Base-by-base conservation (phyloP, 1,284 basidiomycete genomes). In the Puccinia coronata region DNA sequence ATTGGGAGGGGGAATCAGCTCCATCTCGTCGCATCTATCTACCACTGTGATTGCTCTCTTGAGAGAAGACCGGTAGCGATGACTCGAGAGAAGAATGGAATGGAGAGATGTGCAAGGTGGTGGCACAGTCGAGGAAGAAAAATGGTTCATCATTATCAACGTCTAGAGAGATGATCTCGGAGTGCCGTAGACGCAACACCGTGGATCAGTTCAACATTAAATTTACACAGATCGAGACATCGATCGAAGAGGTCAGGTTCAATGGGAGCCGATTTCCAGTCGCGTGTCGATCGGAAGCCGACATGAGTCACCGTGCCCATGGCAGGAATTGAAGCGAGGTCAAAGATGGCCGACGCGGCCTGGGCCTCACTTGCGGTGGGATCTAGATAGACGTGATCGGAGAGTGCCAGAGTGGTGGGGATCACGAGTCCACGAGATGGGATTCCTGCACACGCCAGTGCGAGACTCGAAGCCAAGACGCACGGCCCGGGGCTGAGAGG, bases 241-340 rank as follows among this genome's bases (percentile, higher is more conserved):
- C 25, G 53, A 47, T 59, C 53, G 39, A 75, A 75, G 5, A 25
- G 28, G 11, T 61, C 12, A n/a, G 39, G 20, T 34, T 63, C 73
- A 23, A 75, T 75, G 23, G 53, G 41, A 36, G 53, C 53, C 1
- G 57, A 41, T 57, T 75, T 39, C 55, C 53, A 75, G 36, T 75
- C 73, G n/a, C 41, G 25, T 23, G 51, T 57, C 39, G 73, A 59
- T 9, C 73, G 53, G 41, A 75, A 75, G 43, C 31, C 31, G 36
- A 61, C 31, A 75, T 75, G 73, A 16, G 73, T 75, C 31, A 75
- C 73, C 0, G 73, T 59, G 36, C 55, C 53, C 53, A 75, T 75
- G 20, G 73, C 53, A 20, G 55, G 51, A 49, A 74, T 55, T 9
- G 36, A 34, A 14, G 72, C 47, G 14, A 74, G 31, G 25, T 74